Evolutionary conservation across 2,329 filamentous ascomycete species (phyloP).

Genomic region (Ophiostoma sp.): DNA sequence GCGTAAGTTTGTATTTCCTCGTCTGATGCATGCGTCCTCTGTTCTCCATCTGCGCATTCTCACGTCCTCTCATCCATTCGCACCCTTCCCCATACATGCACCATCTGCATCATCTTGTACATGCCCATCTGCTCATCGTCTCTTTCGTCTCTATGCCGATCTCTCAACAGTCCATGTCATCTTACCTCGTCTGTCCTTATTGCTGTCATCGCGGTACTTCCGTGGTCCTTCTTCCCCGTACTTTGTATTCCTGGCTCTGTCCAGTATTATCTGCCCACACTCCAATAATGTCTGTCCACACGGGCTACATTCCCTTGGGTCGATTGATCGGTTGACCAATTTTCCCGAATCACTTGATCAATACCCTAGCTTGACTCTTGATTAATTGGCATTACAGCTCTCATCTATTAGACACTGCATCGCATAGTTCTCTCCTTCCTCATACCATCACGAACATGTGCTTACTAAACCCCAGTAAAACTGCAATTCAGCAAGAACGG

Average conservation of each 20-base stretch:
- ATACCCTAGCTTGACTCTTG: neutral
- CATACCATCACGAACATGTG: neutral
- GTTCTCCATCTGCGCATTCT: neutral
- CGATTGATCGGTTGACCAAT: neutral
- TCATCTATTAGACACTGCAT: neutral
- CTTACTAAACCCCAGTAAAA: neutral
- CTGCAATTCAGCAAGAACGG: neutral
- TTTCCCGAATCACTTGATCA: neutral
- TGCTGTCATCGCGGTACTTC: slow-evolving; percentile 8
- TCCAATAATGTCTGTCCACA: neutral
- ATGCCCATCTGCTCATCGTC: neutral
- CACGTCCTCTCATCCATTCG: neutral
- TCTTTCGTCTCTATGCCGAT: neutral
- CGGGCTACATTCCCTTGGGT: neutral
- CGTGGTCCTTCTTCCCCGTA: neutral
- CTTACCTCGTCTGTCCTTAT: neutral
- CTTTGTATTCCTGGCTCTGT: neutral
- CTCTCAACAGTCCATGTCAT: neutral
- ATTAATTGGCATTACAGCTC: neutral
- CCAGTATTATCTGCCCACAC: neutral
- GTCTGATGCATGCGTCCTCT: neutral
- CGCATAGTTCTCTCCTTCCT: neutral
- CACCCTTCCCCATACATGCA: neutral
- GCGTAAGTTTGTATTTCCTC: slow-evolving; percentile 20
- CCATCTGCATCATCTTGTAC: no score